A percentile compares a stretch with the other conserved stretches of the same genome.
Evolutionary conservation across 495 filamentous ascomycete genomes (phyloP).

Genomic region (Penicillium angulare): DNA sequence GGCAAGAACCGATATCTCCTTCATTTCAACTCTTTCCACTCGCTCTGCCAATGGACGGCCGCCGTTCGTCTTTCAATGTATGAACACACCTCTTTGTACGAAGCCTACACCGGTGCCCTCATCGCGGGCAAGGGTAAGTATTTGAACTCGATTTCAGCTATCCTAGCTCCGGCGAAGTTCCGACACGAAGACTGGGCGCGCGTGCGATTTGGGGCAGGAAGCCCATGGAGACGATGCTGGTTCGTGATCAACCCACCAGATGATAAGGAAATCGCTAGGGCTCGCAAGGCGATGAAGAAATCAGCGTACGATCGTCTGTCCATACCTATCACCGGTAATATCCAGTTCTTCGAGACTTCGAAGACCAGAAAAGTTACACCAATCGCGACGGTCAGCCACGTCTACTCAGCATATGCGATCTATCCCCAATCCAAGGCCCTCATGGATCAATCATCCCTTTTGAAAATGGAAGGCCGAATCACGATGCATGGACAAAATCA

Average conservation of each 20-base stretch:
- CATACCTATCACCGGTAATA: constrained; percentile 73
- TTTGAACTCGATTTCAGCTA: constrained; percentile 80
- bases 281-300: constrained; percentile 82
- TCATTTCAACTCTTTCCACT: constrained; percentile 93
- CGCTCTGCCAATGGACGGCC: constrained; percentile 93
- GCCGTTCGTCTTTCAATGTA: constrained; percentile 93
- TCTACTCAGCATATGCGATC: constrained; percentile 89
- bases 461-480: constrained; percentile 91
- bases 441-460: constrained; percentile 89
- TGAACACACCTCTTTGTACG: constrained; percentile 88
- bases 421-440: constrained; percentile 92
- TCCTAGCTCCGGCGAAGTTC: constrained; percentile 75
- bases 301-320: constrained; percentile 73
- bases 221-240: constrained; percentile 95
- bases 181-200: constrained; percentile 91
- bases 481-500: constrained; percentile 63
- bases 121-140: constrained; percentile 91
- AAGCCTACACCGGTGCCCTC: constrained; percentile 93
- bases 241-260: constrained; percentile 90
- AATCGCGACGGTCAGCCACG: constrained; percentile 87
- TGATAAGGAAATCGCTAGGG: constrained; percentile 84
- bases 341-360: constrained; percentile 93
- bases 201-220: constrained; percentile 93
- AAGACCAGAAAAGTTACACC: constrained; percentile 89
- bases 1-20: constrained; percentile 93